Base-by-base conservation (phyloP, 768 basidiomycete genomes). In the Lyophyllum atratum region DNA sequence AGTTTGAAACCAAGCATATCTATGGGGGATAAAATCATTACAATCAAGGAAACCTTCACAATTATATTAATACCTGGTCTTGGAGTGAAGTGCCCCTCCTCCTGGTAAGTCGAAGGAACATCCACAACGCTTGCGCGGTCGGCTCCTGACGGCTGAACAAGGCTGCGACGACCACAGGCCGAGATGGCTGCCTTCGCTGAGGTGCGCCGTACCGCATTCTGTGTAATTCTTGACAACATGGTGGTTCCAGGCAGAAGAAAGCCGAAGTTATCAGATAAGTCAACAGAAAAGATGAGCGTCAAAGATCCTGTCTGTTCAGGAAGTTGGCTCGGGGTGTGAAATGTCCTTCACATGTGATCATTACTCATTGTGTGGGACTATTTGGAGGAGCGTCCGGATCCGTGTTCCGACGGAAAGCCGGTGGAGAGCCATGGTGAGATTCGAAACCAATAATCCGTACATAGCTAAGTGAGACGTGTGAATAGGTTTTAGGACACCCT, bases 1-100 rank as follows among this genome's bases (percentile, higher is more conserved):
- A 94, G 75, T 71, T 91, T 93, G 71, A 95, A 95, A 6, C 93
- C 92, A 58, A 93, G 82, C 89, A 93, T 93, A 67, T 93, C 93
- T 93, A 61, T 6, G 58, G 54, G 42, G 43, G 24, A n/a, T 3
- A 19, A 22, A 9, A 14, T 14, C 31, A 26, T 34, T 12, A 45
- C 21, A 9, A 10, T 17, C 4, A 14, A 45, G 1, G 6, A 28
- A 10, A 24, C 7, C 12, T 49, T 46, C 10, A 43, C n/a, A 39
- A 54, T 24, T 3, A 58, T 21, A 15, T 21, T 62, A 73, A 52
- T 61, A 90, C 91, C 91, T 65, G 85, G 74, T 59, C 87, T 75
- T 19, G 91, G 92, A 19, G 88, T 67, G 61, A 92, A 85, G 67
- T 89, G 81, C 11, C 75, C 77, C 59, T 89, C 86, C 59, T 86